phyloP scores from a whole-genome alignment of 441 rosid species.

The Adansonia rubrostipa region DNA sequence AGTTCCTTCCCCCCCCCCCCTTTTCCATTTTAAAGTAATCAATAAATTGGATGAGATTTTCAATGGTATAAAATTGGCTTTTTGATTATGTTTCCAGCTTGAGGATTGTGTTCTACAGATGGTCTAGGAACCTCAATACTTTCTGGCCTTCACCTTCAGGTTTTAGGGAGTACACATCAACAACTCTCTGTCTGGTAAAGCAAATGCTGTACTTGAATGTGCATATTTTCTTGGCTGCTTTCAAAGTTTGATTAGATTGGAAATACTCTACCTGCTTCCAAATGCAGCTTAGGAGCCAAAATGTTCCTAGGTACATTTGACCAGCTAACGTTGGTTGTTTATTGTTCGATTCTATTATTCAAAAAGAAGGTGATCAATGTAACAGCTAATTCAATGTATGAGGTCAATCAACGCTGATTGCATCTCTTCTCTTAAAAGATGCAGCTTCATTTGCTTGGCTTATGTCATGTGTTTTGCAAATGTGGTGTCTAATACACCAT shows the following conservation, averaged over 20 bases:
- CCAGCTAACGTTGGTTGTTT: not conserved
- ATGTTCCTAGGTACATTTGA: not conserved
- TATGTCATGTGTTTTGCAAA: not conserved
- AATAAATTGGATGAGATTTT: not conserved
- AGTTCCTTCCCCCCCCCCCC: not conserved
- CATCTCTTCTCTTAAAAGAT: not conserved
- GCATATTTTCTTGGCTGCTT: not conserved
- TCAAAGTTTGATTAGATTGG: not conserved
- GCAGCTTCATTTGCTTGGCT: not conserved
- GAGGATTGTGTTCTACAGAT: not conserved
- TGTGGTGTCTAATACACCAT: not conserved
- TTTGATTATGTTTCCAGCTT: not conserved
- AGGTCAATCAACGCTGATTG: slow-evolving; percentile 1
- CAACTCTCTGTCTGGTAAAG: not conserved
- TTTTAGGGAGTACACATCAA: not conserved
- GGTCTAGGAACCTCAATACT: not conserved
- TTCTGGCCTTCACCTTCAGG: not conserved
- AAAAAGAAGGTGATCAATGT: not conserved
- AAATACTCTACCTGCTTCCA: not conserved
- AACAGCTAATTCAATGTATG: not conserved
- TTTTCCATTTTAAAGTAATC: not conserved
- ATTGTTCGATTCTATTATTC: not conserved
- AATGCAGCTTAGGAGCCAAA: not conserved
- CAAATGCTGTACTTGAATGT: not conserved
- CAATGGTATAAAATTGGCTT: not conserved